Evolutionary conservation across 768 basidiomycete genomes (phyloP).

Genomic region (Tephrocybe sp.): DNA sequence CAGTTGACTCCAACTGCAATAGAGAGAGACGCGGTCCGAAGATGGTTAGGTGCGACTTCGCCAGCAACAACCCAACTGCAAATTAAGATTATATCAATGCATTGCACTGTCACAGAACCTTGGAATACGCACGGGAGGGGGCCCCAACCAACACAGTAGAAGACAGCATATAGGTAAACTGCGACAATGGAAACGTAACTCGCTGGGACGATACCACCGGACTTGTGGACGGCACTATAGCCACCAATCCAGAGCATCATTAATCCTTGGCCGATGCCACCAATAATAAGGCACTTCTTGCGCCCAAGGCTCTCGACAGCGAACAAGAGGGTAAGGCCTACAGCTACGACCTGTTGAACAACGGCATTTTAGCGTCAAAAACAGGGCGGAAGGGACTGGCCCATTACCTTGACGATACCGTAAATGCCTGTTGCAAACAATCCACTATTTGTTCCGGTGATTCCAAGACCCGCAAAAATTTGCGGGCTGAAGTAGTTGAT

Average conservation of each 20-base stretch:
- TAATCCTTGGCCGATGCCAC: constrained; percentile 46
- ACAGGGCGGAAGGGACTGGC: not conserved
- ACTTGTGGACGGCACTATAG: constrained; percentile 36
- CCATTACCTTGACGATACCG: constrained; percentile 33
- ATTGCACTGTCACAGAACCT: not conserved
- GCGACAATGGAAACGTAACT: constrained; percentile 45
- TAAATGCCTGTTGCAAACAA: constrained; percentile 52
- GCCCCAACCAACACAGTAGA: constrained; percentile 45
- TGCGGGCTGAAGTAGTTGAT: constrained; percentile 56
- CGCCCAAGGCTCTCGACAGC: constrained; percentile 51
- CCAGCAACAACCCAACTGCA: constrained; percentile 38
- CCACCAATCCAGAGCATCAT: constrained; percentile 51
- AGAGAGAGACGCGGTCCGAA: constrained; percentile 38
- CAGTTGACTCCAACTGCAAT: constrained; percentile 42
- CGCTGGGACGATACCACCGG: constrained; percentile 29
- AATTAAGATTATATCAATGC: constrained; percentile 5
- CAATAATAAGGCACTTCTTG: constrained; percentile 48
- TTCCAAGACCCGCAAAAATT: constrained; percentile 49
- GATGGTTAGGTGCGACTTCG: constrained; percentile 45
- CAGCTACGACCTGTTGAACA: constrained; percentile 36
- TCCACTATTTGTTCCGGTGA: constrained; percentile 39
- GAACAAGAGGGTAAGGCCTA: constrained; percentile 38
- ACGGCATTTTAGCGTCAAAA: not conserved
- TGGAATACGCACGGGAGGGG: constrained; percentile 30
- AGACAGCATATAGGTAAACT: constrained; percentile 47